These are phyloP conservation scores for Fraxinus pennsylvanica DNA, from an alignment of 257 asterid genomes.

Conservation along the genomic window DNA sequence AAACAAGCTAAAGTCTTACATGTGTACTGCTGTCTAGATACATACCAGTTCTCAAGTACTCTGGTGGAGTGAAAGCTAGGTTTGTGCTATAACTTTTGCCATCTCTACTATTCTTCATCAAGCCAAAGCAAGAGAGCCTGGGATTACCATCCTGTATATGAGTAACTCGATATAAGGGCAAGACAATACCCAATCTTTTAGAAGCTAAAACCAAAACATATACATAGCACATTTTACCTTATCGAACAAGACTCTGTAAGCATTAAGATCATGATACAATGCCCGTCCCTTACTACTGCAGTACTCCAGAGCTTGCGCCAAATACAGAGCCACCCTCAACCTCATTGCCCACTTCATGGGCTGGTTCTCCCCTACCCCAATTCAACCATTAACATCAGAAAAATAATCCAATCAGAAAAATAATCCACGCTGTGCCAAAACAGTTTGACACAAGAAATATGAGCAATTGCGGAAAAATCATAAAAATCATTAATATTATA, in stretches of 20 bases:
- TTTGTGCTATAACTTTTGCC: conserved; percentile 58
- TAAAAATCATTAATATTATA: not conserved
- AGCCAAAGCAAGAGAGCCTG: conserved; percentile 57
- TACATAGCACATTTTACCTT: conserved; percentile 29
- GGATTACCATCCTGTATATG: conserved; percentile 53
- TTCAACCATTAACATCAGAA: conserved; percentile 23
- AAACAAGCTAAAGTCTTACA: not conserved
- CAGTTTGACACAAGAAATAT: not conserved
- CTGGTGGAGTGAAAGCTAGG: conserved; percentile 58
- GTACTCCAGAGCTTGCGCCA: conserved; percentile 56
- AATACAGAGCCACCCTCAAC: conserved; percentile 47
- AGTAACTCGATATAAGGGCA: not conserved
- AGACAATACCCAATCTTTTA: not conserved
- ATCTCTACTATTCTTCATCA: conserved; percentile 59
- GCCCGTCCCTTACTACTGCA: conserved; percentile 54
- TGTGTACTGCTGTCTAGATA: not conserved
- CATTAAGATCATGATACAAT: conserved; percentile 53
- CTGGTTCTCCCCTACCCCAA: conserved; percentile 48
- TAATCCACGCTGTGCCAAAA: not conserved
- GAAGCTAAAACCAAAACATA: not conserved
- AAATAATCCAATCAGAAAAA: conserved; percentile 13
- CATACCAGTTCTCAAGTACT: conserved; percentile 51
- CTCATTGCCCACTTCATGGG: conserved; percentile 62
- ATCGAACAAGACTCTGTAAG: conserved; percentile 53
- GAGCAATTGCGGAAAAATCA: not conserved